Conservation (phyloP, 148 eudicot species). For the Arbutus unedo region DNA sequence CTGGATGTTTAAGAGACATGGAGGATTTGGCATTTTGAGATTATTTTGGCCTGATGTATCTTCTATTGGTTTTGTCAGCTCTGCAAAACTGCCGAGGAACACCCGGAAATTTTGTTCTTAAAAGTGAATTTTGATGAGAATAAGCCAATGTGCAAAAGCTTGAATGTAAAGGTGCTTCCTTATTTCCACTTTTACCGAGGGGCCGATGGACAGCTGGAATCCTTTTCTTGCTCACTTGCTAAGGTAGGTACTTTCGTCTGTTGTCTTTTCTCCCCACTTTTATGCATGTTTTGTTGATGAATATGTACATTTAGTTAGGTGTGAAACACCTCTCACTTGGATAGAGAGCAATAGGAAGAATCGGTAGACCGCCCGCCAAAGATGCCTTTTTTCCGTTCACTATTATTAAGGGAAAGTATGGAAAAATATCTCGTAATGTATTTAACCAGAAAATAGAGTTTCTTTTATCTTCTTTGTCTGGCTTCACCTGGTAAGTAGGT, state of each 20-base stretch:
- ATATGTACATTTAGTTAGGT: not conserved
- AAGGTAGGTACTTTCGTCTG: slow-evolving; percentile 49
- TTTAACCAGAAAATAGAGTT: too few species aligned
- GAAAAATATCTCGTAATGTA: too few species aligned
- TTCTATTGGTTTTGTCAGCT: slow-evolving; percentile 44
- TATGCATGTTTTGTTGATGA: not conserved
- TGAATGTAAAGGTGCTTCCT: slow-evolving; percentile 98
- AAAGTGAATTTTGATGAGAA: slow-evolving; percentile 97
- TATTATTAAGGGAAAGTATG: too few species aligned
- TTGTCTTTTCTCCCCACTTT: not conserved
- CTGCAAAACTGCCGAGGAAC: slow-evolving; percentile 81
- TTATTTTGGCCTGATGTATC: slow-evolving; percentile 21
- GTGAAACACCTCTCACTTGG: slow-evolving; percentile 6
- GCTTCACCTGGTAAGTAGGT: too few species aligned
- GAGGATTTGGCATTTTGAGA: not conserved
- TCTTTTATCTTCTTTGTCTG: too few species aligned
- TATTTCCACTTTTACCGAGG: slow-evolving; percentile 96
- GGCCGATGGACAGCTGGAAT: slow-evolving; percentile 82
- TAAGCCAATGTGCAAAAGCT: slow-evolving; percentile 92
- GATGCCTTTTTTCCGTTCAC: too few species aligned
- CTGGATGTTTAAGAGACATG: not conserved
- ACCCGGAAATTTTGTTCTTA: slow-evolving; percentile 81
- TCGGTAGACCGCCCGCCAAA: not conserved
- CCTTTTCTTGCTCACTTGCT: slow-evolving; percentile 91
- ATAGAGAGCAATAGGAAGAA: not conserved